phyloP scores from a whole-genome alignment of 2,329 filamentous ascomycete genomes.

The Pyrenochaeta sp. region DNA sequence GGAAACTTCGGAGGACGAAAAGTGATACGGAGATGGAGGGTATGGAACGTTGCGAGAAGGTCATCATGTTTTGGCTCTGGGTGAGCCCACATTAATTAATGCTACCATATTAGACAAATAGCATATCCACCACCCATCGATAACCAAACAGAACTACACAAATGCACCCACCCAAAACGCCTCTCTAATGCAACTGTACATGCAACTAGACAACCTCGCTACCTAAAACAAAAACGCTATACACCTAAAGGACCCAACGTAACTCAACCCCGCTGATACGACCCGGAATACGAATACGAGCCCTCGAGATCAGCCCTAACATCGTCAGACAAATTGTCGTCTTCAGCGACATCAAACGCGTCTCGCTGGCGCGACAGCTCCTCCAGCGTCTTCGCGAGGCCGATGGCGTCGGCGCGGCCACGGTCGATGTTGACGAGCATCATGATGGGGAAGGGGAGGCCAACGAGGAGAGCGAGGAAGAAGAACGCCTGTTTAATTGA shows the following conservation, averaged over 20 bases:
- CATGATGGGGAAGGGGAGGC: constrained; percentile 83
- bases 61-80: no score
- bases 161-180: constrained; percentile 10
- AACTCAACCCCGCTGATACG: constrained; percentile 7
- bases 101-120: no score
- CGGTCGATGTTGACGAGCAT: constrained; percentile 82
- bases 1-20: no score
- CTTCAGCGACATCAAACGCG: constrained; percentile 10
- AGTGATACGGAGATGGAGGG: no score
- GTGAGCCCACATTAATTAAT: no score
- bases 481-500: constrained; percentile 77
- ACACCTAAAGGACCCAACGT: not conserved
- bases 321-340: constrained; percentile 19
- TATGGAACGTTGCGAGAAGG: no score
- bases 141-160: not conserved
- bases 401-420: constrained; percentile 52
- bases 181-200: constrained; percentile 20
- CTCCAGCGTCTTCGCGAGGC: constrained; percentile 49
- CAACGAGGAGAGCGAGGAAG: constrained; percentile 87
- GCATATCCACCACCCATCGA: not conserved
- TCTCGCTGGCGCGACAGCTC: constrained; percentile 23
- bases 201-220: constrained; percentile 9
- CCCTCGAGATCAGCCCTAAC: constrained; percentile 18
- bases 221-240: no score
- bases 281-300: constrained; percentile 25